Conservation (phyloP, 2,329 filamentous ascomycete genomes). For the Ophiostoma novo-ulmi region DNA sequence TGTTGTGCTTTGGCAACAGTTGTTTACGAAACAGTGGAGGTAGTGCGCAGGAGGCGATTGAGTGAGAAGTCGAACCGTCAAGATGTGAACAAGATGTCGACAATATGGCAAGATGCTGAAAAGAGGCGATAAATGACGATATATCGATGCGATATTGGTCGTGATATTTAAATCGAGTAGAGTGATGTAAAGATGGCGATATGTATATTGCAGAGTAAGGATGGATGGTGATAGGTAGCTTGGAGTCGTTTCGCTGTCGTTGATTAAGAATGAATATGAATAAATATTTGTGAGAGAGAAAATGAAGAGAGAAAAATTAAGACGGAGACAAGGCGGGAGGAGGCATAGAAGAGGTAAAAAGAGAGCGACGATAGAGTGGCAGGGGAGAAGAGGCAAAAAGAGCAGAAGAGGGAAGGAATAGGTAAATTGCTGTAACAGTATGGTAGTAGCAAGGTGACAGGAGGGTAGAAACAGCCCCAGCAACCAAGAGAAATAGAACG, state of each 20-base stretch:
- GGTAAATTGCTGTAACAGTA: slow-evolving; percentile 14
- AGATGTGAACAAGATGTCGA: not conserved
- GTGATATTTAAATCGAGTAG: not conserved
- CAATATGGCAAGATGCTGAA: not conserved
- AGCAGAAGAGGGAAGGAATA: slow-evolving; percentile 4
- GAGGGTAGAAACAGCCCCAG: slow-evolving; percentile 20
- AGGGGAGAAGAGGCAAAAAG: not conserved
- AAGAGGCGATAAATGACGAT: not conserved
- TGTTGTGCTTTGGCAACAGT: not conserved
- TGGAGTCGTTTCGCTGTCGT: not conserved
- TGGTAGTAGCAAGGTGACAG: slow-evolving; percentile 15
- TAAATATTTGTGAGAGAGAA: not conserved
- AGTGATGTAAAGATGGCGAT: not conserved
- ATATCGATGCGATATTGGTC: not conserved
- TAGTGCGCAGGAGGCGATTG: not conserved
- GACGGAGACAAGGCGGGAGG: slow-evolving; percentile 15
- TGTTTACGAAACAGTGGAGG: not conserved
- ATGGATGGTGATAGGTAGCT: not conserved
- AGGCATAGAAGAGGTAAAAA: slow-evolving; percentile 12
- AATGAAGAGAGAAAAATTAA: not conserved
- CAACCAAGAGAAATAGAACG: slow-evolving; percentile 11
- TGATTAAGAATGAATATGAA: not conserved
- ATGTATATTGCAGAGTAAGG: not conserved
- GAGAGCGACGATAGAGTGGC: slow-evolving; percentile 18
- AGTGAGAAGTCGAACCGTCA: not conserved